These are phyloP conservation scores for Grosmannia penicillata DNA, from an alignment of 2,329 filamentous ascomycete genomes.

Conservation along the genomic window DNA sequence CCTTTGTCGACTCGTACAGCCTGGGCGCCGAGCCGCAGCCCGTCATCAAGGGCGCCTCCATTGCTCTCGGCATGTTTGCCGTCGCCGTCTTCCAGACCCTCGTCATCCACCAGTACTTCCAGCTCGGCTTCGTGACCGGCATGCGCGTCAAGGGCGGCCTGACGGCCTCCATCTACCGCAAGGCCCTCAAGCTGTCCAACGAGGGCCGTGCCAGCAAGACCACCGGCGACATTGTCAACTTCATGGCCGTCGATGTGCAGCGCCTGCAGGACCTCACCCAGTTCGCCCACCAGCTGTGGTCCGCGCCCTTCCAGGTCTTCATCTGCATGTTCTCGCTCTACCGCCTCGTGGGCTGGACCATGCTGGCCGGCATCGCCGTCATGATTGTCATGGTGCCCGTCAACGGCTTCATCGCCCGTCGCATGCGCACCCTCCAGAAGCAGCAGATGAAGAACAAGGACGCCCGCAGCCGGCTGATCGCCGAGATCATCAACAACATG, in stretches of 20 bases:
- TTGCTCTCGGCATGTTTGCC: slow-evolving; percentile 83
- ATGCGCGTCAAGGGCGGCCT: slow-evolving; percentile 93
- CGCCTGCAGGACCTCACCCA: slow-evolving; percentile 88
- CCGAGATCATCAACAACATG: slow-evolving; percentile 98
- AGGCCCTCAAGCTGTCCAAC: slow-evolving; percentile 79
- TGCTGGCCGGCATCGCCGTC: slow-evolving; percentile 85
- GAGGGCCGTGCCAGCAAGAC: slow-evolving; percentile 80
- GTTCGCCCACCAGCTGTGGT: slow-evolving; percentile 91
- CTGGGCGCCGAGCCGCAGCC: slow-evolving; percentile 50
- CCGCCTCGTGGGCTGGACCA: slow-evolving; percentile 83
- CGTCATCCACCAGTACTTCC: slow-evolving; percentile 95
- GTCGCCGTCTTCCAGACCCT: slow-evolving; percentile 77
- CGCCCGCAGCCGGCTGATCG: slow-evolving; percentile 79
- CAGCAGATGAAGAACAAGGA: slow-evolving; percentile 99
- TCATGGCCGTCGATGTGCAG: slow-evolving; percentile 97
- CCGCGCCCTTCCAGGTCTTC: slow-evolving; percentile 88
- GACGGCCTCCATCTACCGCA: slow-evolving; percentile 82
- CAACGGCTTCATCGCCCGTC: slow-evolving; percentile 77
- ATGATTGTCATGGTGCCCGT: slow-evolving; percentile 98
- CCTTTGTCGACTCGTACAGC: slow-evolving; percentile 67
- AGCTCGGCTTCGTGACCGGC: slow-evolving; percentile 82
- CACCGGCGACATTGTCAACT: slow-evolving; percentile 96
- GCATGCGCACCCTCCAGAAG: slow-evolving; percentile 93
- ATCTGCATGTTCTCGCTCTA: slow-evolving; percentile 95
- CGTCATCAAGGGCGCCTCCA: slow-evolving; percentile 67